phyloP scores from a whole-genome alignment of 345 rosid genomes.

The Eucalyptus curtisii region DNA sequence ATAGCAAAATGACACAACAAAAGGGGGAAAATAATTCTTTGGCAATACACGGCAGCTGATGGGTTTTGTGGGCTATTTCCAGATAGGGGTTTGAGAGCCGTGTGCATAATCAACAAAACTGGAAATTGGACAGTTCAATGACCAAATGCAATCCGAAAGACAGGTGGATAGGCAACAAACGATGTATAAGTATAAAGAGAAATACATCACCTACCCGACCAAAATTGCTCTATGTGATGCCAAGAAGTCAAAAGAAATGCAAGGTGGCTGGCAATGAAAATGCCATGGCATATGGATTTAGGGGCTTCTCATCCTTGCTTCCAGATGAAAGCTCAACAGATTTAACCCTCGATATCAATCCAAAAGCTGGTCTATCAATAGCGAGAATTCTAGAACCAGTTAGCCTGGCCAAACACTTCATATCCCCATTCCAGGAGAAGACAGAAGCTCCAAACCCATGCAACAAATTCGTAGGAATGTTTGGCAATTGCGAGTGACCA shows the following conservation, averaged over 20 bases:
- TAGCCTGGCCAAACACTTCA: slow-evolving; percentile 54
- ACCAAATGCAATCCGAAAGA: not conserved
- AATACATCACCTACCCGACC: slow-evolving; percentile 47
- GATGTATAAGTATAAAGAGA: not conserved
- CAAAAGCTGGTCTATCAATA: slow-evolving; percentile 85
- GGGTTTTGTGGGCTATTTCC: not conserved
- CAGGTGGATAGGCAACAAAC: not conserved
- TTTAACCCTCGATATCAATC: slow-evolving; percentile 57
- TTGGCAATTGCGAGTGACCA: not conserved
- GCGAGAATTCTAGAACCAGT: slow-evolving; percentile 65
- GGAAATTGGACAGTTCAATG: not conserved
- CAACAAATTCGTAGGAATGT: slow-evolving; percentile 55
- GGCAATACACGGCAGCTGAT: not conserved
- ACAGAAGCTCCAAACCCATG: slow-evolving; percentile 95
- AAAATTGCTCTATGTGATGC: slow-evolving; percentile 56
- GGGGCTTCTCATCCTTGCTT: slow-evolving; percentile 15
- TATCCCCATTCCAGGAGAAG: slow-evolving; percentile 68
- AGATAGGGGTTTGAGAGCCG: not conserved
- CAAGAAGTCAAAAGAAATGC: slow-evolving; percentile 57
- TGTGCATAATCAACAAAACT: not conserved
- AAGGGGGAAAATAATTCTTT: not conserved
- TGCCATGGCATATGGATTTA: slow-evolving; percentile 76
- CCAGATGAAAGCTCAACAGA: slow-evolving; percentile 1
- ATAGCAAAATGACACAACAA: not conserved
- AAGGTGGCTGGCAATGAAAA: slow-evolving; percentile 67